Conservation (phyloP, 768 basidiomycete species). For the Agrocybe praecox region DNA sequence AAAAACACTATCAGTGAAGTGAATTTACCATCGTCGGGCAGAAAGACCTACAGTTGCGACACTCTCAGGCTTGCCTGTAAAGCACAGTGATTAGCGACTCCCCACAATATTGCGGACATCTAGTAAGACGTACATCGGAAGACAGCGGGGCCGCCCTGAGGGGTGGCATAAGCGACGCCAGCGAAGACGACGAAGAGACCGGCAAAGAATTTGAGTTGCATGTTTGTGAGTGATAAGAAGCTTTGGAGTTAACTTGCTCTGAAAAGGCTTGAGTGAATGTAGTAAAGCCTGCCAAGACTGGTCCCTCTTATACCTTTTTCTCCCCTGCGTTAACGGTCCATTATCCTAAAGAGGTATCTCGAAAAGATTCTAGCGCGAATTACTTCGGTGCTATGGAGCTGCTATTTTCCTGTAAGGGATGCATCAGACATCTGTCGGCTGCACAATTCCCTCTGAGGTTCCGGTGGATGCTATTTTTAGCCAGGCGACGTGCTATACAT, state of each 20-base stretch:
- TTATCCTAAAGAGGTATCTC: not conserved
- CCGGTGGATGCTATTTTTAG: too few species aligned
- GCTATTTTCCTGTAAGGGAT: not conserved
- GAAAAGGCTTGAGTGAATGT: not conserved
- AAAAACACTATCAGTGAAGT: not conserved
- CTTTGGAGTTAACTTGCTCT: not conserved
- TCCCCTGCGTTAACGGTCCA: not conserved
- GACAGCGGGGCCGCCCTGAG: constrained; percentile 12
- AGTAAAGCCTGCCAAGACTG: not conserved
- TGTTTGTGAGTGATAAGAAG: constrained; percentile 2
- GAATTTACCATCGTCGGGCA: not conserved
- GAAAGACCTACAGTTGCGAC: constrained; percentile 7
- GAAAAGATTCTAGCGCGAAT: not conserved
- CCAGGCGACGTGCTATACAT: not conserved
- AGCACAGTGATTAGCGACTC: not conserved
- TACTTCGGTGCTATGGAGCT: not conserved
- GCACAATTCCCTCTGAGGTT: too few species aligned
- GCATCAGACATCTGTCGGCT: too few species aligned
- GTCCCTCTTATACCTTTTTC: constrained; percentile 2
- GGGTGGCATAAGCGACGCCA: constrained; percentile 14
- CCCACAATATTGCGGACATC: not conserved
- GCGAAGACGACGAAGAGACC: constrained; percentile 16
- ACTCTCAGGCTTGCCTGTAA: constrained; percentile 12
- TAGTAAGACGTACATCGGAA: constrained; percentile 15
- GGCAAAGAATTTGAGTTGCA: constrained; percentile 21